Evolutionary conservation across 2,329 filamentous ascomycete genomes (phyloP), one percentile per base, ranked within the genome.

Genomic region (Sarocladium brachiariae): DNA sequence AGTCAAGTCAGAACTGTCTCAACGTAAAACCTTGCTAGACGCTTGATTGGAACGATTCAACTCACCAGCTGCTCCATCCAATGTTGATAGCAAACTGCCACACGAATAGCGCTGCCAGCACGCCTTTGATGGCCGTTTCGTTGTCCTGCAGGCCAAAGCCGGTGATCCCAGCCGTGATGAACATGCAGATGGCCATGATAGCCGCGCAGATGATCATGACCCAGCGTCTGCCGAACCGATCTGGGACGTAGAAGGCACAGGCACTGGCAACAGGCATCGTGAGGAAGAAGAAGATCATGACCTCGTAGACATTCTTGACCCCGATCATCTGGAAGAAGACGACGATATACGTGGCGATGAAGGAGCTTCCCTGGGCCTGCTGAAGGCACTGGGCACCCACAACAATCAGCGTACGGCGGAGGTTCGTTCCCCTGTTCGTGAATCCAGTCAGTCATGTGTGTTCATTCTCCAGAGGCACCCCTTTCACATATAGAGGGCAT

Each of bases 271-370:
- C 35, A 8, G 35, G 35, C 35, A 39, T 39, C 13, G 51, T 51
- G 0, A 54, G 37, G 25, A 50, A 50, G 39, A 56, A 55, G 2
- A 53, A 41, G 2, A 51, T 41, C 33, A 56, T 39, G 27, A 24
- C 39, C 2, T 35, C 52, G 2, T 30, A 53, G 1, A 56, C 33
- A 24, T 58, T 43, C 18, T 33, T 30, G 6, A 58, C 33, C 1
- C 59, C 58, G 18, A 58, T 49, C 41, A 55, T 53, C 23, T 56
- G 41, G 35, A 61, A 45, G 51, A 61, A 61, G 31, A 56, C 50
- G 21, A 59, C 56, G n/a, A 56, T 33, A 47, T 58, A 59, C 8
- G 51, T 52, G 16, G 50, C 49, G 45, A 55, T 54, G 48, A 57
- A 59, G 14, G 53, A 53, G 52, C 51, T 54, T 11, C 57, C 57